phyloP scores from a whole-genome alignment of 2,329 filamentous ascomycete genomes.

The Hypoxylon sp. region DNA sequence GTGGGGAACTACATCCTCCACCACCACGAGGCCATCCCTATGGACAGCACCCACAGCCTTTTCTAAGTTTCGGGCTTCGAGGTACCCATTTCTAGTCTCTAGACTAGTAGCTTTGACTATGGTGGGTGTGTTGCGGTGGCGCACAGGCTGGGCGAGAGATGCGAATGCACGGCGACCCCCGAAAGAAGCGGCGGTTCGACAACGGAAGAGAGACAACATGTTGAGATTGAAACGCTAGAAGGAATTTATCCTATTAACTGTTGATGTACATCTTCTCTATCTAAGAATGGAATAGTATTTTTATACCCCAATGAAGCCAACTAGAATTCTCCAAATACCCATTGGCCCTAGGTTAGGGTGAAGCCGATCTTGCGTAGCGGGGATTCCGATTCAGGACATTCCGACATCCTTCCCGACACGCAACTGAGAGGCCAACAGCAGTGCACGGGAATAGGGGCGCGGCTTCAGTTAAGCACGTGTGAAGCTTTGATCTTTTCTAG shows the following conservation, averaged over 20 bases:
- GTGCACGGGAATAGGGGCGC: slow-evolving; percentile 10
- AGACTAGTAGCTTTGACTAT: slow-evolving; percentile 39
- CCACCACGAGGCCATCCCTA: slow-evolving; percentile 66
- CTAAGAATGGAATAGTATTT: background rate
- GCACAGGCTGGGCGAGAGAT: slow-evolving; percentile 22
- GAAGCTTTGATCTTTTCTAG: background rate
- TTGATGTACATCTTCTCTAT: background rate
- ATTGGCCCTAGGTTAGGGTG: slow-evolving; percentile 2
- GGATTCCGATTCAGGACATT: slow-evolving; percentile 27
- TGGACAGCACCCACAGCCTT: slow-evolving; percentile 64
- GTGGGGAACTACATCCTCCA: slow-evolving; percentile 65
- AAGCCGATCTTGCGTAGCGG: slow-evolving; percentile 21
- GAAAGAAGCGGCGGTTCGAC: slow-evolving; percentile 11
- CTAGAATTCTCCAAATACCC: slow-evolving; percentile 8
- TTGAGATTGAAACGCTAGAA: background rate
- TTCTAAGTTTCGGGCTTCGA: slow-evolving; percentile 65
- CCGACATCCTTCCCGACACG: slow-evolving; percentile 10
- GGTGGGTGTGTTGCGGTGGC: slow-evolving; percentile 28
- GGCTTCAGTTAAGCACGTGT: background rate
- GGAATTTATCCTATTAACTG: background rate
- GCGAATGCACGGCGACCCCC: slow-evolving; percentile 26
- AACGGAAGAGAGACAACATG: slow-evolving; percentile 24
- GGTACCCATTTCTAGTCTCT: slow-evolving; percentile 55
- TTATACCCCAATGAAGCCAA: slow-evolving; percentile 5
- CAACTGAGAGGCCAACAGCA: background rate